phyloP scores from a whole-genome alignment of 73 alveolate species.

The Paramecium tetraurelia region DNA sequence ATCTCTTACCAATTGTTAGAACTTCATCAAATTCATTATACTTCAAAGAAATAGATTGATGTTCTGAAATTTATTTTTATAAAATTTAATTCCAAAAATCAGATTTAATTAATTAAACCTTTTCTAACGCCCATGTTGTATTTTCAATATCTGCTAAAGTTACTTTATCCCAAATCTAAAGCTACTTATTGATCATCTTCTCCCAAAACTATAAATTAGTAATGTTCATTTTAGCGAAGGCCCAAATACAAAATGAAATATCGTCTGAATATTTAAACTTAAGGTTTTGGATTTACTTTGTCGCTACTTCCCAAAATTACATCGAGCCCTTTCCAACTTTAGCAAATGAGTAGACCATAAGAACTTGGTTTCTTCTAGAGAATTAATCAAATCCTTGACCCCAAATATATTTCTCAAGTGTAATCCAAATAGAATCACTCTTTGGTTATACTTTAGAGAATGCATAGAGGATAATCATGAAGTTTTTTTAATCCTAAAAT shows the following conservation, averaged over 20 bases:
- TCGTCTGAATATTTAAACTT: background rate
- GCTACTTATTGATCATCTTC: background rate
- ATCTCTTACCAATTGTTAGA: background rate
- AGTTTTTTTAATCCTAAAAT: background rate
- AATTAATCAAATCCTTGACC: background rate
- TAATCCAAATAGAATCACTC: background rate
- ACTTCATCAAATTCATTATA: constrained; percentile 3
- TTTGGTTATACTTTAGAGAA: background rate
- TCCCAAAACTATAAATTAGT: background rate
- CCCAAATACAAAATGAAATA: constrained; percentile 15
- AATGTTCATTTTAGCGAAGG: constrained; percentile 5
- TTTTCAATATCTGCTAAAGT: constrained; percentile 27
- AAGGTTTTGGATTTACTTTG: background rate
- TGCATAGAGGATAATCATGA: background rate
- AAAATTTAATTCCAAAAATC: background rate
- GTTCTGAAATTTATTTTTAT: background rate
- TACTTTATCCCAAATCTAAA: background rate
- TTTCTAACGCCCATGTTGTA: constrained; percentile 4
- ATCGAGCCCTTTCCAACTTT: background rate
- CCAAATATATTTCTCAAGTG: constrained; percentile 31
- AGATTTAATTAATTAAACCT: background rate
- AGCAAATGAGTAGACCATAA: constrained; percentile 27
- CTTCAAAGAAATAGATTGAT: background rate
- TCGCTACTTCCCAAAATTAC: constrained; percentile 12
- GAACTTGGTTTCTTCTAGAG: background rate